These are phyloP conservation scores for Pythium pyrilobum DNA, from an alignment of 352 stramenopile genomes.

Conservation along the genomic window DNA sequence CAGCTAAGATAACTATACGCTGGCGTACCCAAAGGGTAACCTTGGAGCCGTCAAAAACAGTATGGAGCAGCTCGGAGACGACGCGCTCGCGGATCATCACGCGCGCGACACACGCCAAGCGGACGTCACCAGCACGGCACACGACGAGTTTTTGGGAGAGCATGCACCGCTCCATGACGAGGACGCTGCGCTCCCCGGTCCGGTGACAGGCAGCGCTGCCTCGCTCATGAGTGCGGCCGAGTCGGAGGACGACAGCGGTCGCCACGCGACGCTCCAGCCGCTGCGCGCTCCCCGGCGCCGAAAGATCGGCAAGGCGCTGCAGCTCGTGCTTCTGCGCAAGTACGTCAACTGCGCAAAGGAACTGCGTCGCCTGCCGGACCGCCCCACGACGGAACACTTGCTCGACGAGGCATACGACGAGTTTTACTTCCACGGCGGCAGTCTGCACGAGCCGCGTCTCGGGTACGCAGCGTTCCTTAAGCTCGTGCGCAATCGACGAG, in stretches of 20 bases:
- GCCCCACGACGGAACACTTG: constrained; percentile 47
- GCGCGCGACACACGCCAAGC: too few species aligned
- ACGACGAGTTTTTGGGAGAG: too few species aligned
- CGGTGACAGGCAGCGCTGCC: background rate
- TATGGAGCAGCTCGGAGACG: too few species aligned
- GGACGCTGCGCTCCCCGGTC: background rate
- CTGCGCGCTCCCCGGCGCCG: constrained; percentile 20
- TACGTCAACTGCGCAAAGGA: constrained; percentile 61
- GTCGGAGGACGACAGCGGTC: constrained; percentile 1
- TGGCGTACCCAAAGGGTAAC: background rate
- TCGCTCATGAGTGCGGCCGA: constrained; percentile 8
- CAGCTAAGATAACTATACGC: too few species aligned
- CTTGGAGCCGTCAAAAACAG: background rate
- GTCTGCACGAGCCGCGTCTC: constrained; percentile 47
- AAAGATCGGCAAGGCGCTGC: constrained; percentile 55
- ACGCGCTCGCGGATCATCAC: too few species aligned
- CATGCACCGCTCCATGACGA: too few species aligned
- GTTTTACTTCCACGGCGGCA: constrained; percentile 63
- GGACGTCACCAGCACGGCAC: too few species aligned
- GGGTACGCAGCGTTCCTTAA: constrained; percentile 59
- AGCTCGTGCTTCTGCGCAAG: constrained; percentile 48
- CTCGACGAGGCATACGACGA: constrained; percentile 65
- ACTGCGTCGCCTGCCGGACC: constrained; percentile 35
- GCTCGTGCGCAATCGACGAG: constrained; percentile 56
- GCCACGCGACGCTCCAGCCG: constrained; percentile 2